phyloP scores from a whole-genome alignment of 441 rosid species.

The Rhodomyrtus psidioides region DNA sequence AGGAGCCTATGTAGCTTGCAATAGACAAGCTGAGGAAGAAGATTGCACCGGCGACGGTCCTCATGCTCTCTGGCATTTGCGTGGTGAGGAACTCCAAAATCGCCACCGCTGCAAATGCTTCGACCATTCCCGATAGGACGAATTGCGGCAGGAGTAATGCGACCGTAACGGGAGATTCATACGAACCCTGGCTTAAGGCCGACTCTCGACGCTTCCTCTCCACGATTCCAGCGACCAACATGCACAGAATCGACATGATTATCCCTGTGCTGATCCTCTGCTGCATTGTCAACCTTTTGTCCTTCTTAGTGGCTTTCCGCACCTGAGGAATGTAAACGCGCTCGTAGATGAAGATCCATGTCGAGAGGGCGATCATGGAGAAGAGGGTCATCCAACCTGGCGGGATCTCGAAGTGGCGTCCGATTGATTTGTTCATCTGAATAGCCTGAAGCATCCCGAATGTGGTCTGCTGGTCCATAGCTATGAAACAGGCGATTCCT shows the following conservation, averaged over 20 bases:
- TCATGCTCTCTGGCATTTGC: slow-evolving; percentile 14
- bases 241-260: slow-evolving; percentile 1
- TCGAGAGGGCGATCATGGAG: slow-evolving; percentile 2
- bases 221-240: slow-evolving; percentile 7
- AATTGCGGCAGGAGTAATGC: slow-evolving; percentile 8
- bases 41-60: slow-evolving; percentile 10
- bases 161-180: neutral
- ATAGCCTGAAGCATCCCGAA: slow-evolving; percentile 46
- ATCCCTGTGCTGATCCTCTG: slow-evolving; percentile 11
- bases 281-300: neutral
- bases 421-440: slow-evolving; percentile 22
- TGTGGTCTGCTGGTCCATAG: slow-evolving; percentile 48
- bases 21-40: slow-evolving; percentile 7
- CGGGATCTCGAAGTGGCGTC: slow-evolving; percentile 27
- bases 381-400: slow-evolving; percentile 1
- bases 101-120: slow-evolving; percentile 10
- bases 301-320: neutral
- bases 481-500: slow-evolving; percentile 35
- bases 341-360: slow-evolving; percentile 13
- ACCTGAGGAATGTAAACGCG: neutral
- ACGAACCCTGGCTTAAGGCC: neutral
- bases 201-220: slow-evolving; percentile 2
- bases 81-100: slow-evolving; percentile 3
- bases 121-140: slow-evolving; percentile 3
- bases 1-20: slow-evolving; percentile 32